A percentile compares a stretch with the other conserved stretches of the same genome.
phyloP scores from a whole-genome alignment of 371 early-diverging fungal species.

The Saksenaea oblongispora region DNA sequence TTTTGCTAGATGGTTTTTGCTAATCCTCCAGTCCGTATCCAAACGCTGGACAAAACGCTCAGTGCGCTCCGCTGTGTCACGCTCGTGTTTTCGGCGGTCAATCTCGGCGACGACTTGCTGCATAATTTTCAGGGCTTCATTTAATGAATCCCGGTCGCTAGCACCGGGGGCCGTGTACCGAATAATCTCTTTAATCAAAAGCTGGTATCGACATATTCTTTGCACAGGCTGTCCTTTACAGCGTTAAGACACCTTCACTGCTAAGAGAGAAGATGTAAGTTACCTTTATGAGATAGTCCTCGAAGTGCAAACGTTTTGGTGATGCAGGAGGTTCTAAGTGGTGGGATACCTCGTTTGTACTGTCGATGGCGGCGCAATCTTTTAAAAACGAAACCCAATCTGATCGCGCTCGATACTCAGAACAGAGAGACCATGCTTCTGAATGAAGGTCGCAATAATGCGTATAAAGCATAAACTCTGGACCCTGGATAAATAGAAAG shows the following conservation, averaged over 20 bases:
- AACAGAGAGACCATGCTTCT: conserved; percentile 35
- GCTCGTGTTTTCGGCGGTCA: conserved; percentile 29
- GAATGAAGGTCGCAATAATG: conserved; percentile 46
- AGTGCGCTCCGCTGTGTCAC: conserved; percentile 40
- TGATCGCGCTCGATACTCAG: conserved; percentile 39
- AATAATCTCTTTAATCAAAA: conserved; percentile 44
- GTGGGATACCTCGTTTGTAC: background rate
- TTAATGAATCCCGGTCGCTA: conserved; percentile 27
- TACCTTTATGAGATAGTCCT: conserved; percentile 54
- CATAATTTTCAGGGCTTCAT: conserved; percentile 28
- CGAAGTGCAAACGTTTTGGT: conserved; percentile 38
- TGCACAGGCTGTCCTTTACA: conserved; percentile 42
- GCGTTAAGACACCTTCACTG: background rate
- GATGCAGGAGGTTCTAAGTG: conserved; percentile 3
- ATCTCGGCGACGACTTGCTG: conserved; percentile 38
- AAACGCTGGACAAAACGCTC: conserved; percentile 39
- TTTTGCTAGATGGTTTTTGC: conserved; percentile 25
- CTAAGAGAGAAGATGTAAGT: background rate
- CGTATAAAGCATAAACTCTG: conserved; percentile 38
- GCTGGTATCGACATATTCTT: conserved; percentile 49
- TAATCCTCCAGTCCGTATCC: conserved; percentile 41
- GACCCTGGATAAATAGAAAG: conserved; percentile 16
- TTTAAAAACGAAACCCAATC: conserved; percentile 45
- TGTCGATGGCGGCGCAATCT: conserved; percentile 19
- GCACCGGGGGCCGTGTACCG: conserved; percentile 32